Conservation (phyloP, 768 basidiomycete species). For the Brasilioporus rufonigricans region DNA sequence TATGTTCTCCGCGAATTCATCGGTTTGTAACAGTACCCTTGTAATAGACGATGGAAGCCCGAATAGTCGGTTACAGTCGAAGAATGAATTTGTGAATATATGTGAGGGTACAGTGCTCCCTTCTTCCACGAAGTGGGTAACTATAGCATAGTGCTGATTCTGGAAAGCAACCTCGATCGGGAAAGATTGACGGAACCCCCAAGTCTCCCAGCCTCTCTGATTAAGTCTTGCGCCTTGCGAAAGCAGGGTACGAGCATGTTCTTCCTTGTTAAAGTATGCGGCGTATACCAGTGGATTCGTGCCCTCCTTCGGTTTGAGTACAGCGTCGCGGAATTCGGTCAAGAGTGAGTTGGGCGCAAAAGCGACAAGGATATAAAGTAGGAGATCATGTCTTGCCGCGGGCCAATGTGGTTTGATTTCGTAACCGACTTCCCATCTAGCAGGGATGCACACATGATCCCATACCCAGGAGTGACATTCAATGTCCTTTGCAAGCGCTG, state of each 20-base stretch:
- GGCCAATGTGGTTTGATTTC: neutral
- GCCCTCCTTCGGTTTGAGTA: neutral
- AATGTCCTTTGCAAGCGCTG: neutral
- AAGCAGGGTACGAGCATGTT: neutral
- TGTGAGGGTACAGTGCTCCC: neutral
- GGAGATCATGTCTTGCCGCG: neutral
- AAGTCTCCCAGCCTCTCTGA: neutral
- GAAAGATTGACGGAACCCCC: neutral
- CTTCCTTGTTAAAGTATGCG: neutral
- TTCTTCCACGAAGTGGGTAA: neutral
- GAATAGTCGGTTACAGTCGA: neutral
- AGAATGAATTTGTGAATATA: neutral
- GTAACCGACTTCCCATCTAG: neutral
- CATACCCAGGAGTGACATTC: neutral
- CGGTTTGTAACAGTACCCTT: neutral
- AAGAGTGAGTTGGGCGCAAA: neutral
- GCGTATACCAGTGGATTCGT: constrained; percentile 5
- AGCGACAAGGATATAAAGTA: neutral
- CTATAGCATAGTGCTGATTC: neutral
- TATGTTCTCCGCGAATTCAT: neutral
- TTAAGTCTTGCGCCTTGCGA: neutral
- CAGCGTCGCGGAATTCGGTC: neutral
- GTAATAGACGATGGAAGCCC: neutral
- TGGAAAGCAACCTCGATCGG: neutral
- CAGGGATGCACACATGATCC: neutral